Percentiles rank a stretch among this genome's conserved stretches.
These are phyloP conservation scores for Xylaria sp. DNA, from an alignment of 2,329 filamentous ascomycete genomes.

Conservation along the genomic window DNA sequence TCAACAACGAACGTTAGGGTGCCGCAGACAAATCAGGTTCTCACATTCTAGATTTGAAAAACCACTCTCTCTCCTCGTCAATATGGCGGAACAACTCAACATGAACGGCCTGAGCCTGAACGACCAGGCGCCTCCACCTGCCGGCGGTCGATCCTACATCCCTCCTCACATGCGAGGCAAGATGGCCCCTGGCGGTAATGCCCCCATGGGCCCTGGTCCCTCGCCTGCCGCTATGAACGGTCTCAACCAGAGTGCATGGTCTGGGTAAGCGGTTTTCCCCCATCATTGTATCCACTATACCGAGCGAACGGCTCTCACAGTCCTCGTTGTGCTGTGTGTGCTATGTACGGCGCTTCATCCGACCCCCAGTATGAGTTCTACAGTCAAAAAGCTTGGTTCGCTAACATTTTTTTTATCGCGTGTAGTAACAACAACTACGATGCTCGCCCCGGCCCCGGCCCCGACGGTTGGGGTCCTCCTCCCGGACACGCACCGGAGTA, in stretches of 20 bases:
- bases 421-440: constrained; percentile 60
- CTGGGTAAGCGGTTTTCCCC: constrained; percentile 59
- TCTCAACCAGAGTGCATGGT: constrained; percentile 72
- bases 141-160: constrained; percentile 74
- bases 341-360: constrained; percentile 10
- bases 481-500: constrained; percentile 49
- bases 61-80: constrained; percentile 49
- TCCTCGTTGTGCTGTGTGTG: not conserved
- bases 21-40: constrained; percentile 16
- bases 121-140: constrained; percentile 51
- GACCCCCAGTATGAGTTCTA: not conserved
- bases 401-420: constrained; percentile 17
- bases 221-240: constrained; percentile 55
- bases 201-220: constrained; percentile 47
- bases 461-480: constrained; percentile 47
- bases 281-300: not conserved
- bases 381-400: not conserved
- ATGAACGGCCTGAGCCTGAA: constrained; percentile 78
- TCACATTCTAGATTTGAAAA: not conserved
- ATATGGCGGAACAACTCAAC: constrained; percentile 86
- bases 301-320: not conserved
- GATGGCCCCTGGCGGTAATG: constrained; percentile 50
- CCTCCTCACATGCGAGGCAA: constrained; percentile 82
- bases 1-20: constrained; percentile 30
- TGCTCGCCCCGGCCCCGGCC: constrained; percentile 48